phyloP scores from a whole-genome alignment of 768 basidiomycete species.

The Daedaleopsis sinensis region DNA sequence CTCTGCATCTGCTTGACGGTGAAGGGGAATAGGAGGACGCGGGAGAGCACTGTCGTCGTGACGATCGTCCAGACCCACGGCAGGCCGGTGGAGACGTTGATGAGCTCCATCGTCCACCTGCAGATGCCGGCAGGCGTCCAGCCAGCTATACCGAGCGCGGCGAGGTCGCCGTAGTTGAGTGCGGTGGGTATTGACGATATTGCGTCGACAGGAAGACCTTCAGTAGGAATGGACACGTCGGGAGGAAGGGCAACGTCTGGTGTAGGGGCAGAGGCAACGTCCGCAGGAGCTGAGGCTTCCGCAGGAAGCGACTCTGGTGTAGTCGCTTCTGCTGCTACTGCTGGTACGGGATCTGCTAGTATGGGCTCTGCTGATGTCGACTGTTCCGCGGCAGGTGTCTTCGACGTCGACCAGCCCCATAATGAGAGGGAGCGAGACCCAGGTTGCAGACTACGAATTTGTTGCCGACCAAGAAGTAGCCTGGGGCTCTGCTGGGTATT shows the following conservation, averaged over 20 bases:
- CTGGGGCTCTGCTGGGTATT: slow-evolving; percentile 6
- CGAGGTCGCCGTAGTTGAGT: slow-evolving; percentile 73
- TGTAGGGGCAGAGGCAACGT: neutral
- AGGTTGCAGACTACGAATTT: slow-evolving; percentile 5
- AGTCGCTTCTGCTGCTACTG: slow-evolving; percentile 2
- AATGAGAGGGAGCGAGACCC: slow-evolving; percentile 6
- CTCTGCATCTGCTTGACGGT: slow-evolving; percentile 58
- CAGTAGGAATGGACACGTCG: slow-evolving; percentile 10
- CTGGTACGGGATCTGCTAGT: neutral
- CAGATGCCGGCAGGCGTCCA: slow-evolving; percentile 71
- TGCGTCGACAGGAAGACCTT: slow-evolving; percentile 15
- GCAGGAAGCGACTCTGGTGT: slow-evolving; percentile 8
- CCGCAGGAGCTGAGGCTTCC: slow-evolving; percentile 15
- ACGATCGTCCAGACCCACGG: slow-evolving; percentile 89
- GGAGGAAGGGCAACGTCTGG: slow-evolving; percentile 12
- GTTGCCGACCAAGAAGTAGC: neutral
- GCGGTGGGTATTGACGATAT: slow-evolving; percentile 35
- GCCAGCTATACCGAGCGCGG: slow-evolving; percentile 61
- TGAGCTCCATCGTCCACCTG: slow-evolving; percentile 63
- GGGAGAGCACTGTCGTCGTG: slow-evolving; percentile 61
- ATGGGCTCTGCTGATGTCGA: neutral
- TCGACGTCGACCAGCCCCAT: slow-evolving; percentile 13
- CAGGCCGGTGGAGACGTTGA: slow-evolving; percentile 70
- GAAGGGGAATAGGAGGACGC: slow-evolving; percentile 61
- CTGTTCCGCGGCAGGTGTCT: neutral